phyloP scores from a whole-genome alignment of 1,139 yeast species.

The Kodamaea plutei region DNA sequence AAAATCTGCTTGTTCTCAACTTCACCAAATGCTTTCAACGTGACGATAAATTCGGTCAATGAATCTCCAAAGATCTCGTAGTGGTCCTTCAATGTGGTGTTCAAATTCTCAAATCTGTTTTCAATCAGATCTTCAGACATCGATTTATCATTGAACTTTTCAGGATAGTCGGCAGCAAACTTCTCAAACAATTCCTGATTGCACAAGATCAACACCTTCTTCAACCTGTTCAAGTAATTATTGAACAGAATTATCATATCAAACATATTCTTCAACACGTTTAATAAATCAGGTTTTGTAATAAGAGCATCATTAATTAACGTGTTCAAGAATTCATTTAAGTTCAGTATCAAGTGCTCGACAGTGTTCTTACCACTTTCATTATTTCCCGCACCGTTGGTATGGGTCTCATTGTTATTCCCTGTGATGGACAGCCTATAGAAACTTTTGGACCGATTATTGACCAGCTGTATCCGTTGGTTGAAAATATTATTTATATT shows the following conservation, averaged over 20 bases:
- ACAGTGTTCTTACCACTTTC: slow-evolving; percentile 27
- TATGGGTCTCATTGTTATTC: slow-evolving; percentile 1
- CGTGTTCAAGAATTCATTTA: slow-evolving; percentile 60
- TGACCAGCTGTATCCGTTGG: slow-evolving; percentile 8
- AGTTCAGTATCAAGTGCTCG: slow-evolving; percentile 44
- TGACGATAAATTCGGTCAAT: slow-evolving; percentile 50
- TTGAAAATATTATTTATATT: slow-evolving; percentile 24
- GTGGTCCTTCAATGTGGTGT: slow-evolving; percentile 47
- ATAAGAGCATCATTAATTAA: slow-evolving; percentile 65
- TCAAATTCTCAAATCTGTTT: slow-evolving; percentile 43
- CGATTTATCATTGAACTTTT: slow-evolving; percentile 32
- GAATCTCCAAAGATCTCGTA: slow-evolving; percentile 53
- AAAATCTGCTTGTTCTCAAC: slow-evolving; percentile 57
- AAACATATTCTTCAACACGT: slow-evolving; percentile 42
- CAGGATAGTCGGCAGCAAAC: slow-evolving; percentile 37
- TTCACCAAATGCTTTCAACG: slow-evolving; percentile 57
- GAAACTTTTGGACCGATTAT: slow-evolving; percentile 4
- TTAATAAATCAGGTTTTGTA: slow-evolving; percentile 55
- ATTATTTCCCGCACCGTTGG: slow-evolving; percentile 1
- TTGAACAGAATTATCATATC: slow-evolving; percentile 52
- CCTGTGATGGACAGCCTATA: no score
- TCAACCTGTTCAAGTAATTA: slow-evolving; percentile 49
- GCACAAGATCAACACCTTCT: slow-evolving; percentile 53
- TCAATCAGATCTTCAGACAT: slow-evolving; percentile 37
- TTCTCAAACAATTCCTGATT: slow-evolving; percentile 43